Percentiles rank a stretch among this genome's conserved stretches.
Evolutionary conservation across 257 asterid species (phyloP).

Genomic region (Solanum piurae): DNA sequence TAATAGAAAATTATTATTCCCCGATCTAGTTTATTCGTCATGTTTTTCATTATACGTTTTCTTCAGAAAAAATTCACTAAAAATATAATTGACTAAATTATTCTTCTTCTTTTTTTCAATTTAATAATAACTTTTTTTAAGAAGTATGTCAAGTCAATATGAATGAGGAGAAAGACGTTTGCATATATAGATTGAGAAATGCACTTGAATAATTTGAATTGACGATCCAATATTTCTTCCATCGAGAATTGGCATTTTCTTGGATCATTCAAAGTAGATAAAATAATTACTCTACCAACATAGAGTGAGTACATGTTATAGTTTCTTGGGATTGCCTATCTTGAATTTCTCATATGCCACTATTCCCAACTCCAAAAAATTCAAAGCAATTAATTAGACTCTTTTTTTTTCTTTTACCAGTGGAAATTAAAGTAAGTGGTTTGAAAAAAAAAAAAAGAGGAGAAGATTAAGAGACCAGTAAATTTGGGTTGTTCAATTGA

Average conservation of each 20-base stretch:
- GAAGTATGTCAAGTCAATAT: neutral
- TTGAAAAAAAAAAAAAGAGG: neutral
- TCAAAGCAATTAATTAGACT: neutral
- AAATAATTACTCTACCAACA: neutral
- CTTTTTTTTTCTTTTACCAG: neutral
- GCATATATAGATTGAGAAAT: neutral
- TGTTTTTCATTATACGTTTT: neutral
- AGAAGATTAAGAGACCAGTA: neutral
- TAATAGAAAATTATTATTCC: neutral
- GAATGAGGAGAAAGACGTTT: neutral
- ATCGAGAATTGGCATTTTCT: neutral
- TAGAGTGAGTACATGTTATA: neutral
- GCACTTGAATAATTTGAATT: neutral
- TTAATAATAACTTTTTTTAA: too few relatives aligned
- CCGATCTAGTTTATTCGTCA: neutral
- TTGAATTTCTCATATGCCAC: neutral
- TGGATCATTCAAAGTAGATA: neutral
- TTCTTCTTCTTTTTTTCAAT: too few relatives aligned
- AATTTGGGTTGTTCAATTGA: neutral
- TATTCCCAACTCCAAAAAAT: neutral
- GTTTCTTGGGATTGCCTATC: constrained; percentile 5
- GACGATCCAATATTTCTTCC: constrained; percentile 1
- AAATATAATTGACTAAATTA: too few relatives aligned
- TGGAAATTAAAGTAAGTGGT: neutral
- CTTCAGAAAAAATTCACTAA: too few relatives aligned